Evolutionary conservation across 441 rosid genomes (phyloP), one percentile per base, ranked within the genome.

Genomic region (Erodium chrysanthum): DNA sequence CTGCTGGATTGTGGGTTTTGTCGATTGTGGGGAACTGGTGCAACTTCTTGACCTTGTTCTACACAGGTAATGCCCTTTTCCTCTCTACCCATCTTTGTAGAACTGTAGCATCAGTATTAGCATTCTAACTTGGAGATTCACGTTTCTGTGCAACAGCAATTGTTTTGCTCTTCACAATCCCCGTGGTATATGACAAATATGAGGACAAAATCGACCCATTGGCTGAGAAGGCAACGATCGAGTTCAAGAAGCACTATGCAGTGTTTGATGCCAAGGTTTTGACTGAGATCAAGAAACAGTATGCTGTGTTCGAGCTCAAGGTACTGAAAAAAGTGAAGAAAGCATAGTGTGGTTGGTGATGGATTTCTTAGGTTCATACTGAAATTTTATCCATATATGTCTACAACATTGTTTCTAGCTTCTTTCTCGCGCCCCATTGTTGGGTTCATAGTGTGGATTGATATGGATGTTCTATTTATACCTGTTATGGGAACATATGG

Each of bases 181-280:
- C 97, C 0, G 96, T 84, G 67, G 14, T 94, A 5, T 94, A 94
- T 3, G 98, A 91, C 71, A 94, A 86, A 80, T 83, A 84, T 11
- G 97, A 88, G 61, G 97, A 89, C 68, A 77, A 82, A 80, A 79
- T 94, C 0, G 98, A 94, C 40, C 80, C 88, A 35, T 83, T 83
- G 75, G 84, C 84, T 27, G 97, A 88, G 81, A 93, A 86, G 85
- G 88, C 88, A 44, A 59, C 66, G 80, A 77, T 76, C 23, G 89
- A 88, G 82, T 74, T 93, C 69, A 93, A 86, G 84, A 91, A 86
- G 85, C 96, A 82, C 48, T 88, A 88, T 64, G 84, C 80, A 0
- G 86, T 81, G 29, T 76, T 93, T 7, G 96, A 93, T 69, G 90
- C 78, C 17, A 93, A 89, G 80, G 86, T 88, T 21, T 74, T 88